A percentile compares a stretch with the other conserved stretches of the same genome.
These are phyloP conservation scores for Guadua angustifolia DNA, from an alignment of 176 grass and related monocot species.

Conservation along the genomic window DNA sequence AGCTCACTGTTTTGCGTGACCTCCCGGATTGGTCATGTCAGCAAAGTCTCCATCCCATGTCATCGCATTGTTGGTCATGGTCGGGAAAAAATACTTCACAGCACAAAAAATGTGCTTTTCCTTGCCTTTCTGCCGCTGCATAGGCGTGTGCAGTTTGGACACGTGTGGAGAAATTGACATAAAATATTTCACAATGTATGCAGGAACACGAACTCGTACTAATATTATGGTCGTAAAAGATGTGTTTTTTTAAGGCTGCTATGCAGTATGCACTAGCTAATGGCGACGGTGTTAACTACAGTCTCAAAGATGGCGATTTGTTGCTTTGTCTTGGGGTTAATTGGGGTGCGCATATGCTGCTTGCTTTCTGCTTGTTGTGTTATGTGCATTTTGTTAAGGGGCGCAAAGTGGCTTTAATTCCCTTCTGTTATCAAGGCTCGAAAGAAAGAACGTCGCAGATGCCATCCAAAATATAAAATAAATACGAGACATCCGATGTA, in stretches of 20 bases:
- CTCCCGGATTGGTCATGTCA: slow-evolving; percentile 38
- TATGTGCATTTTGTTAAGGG: neutral
- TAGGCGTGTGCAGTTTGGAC: neutral
- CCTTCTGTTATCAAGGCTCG: neutral
- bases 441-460: too few species aligned
- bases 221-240: neutral
- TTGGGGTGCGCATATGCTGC: neutral
- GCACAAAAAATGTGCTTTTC: neutral
- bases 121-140: slow-evolving; percentile 27
- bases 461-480: too few species aligned
- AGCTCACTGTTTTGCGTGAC: neutral
- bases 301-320: neutral
- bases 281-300: neutral
- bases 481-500: too few species aligned
- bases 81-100: neutral
- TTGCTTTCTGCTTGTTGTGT: neutral
- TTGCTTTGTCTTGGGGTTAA: neutral
- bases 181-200: neutral
- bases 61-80: slow-evolving; percentile 22
- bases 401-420: neutral
- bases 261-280: neutral
- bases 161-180: neutral
- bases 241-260: neutral
- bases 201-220: neutral
- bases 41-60: neutral